Percentiles rank a stretch among this genome's conserved stretches.
phyloP scores from a whole-genome alignment of 2,329 filamentous ascomycete genomes.

The Ploettnerulaceae sp. region DNA sequence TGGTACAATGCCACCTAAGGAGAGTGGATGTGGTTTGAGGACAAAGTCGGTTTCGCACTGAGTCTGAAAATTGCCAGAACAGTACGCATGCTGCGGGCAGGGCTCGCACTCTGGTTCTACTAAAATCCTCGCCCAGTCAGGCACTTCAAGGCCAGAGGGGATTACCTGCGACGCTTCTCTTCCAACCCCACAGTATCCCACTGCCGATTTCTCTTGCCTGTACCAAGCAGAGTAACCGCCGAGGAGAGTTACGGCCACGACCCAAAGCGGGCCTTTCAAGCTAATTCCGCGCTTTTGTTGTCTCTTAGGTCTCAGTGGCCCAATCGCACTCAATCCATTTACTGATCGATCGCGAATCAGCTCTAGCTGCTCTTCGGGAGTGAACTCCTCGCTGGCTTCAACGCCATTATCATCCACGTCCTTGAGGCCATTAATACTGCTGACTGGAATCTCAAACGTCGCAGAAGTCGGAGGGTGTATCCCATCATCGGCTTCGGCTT shows the following conservation, averaged over 20 bases:
- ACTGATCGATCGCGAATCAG: constrained; percentile 64
- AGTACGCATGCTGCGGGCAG: constrained; percentile 87
- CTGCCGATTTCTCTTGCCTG: constrained; percentile 90
- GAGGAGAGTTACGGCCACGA: constrained; percentile 66
- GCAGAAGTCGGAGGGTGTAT: constrained; percentile 50
- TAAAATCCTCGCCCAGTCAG: constrained; percentile 65
- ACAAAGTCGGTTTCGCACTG: constrained; percentile 86
- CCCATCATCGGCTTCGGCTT: constrained; percentile 49
- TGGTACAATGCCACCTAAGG: constrained; percentile 74
- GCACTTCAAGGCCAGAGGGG: constrained; percentile 54
- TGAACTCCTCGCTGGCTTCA: constrained; percentile 86
- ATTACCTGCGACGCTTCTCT: constrained; percentile 47
- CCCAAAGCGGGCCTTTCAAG: constrained; percentile 61
- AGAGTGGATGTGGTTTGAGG: constrained; percentile 76
- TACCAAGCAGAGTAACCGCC: constrained; percentile 76
- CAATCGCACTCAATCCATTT: constrained; percentile 44
- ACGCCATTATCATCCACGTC: constrained; percentile 44
- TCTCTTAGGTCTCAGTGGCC: constrained; percentile 38
- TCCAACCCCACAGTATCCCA: constrained; percentile 90
- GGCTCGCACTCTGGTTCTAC: constrained; percentile 80
- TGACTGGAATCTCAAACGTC: constrained; percentile 53
- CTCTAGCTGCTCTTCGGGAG: constrained; percentile 81
- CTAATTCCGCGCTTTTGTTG: constrained; percentile 44
- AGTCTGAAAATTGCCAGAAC: constrained; percentile 71
- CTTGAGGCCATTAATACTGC: constrained; percentile 37